A percentile compares a stretch with the other conserved stretches of the same genome.
These are phyloP conservation scores for Entonaema liquescens DNA, from an alignment of 495 filamentous ascomycete genomes.

Conservation along the genomic window DNA sequence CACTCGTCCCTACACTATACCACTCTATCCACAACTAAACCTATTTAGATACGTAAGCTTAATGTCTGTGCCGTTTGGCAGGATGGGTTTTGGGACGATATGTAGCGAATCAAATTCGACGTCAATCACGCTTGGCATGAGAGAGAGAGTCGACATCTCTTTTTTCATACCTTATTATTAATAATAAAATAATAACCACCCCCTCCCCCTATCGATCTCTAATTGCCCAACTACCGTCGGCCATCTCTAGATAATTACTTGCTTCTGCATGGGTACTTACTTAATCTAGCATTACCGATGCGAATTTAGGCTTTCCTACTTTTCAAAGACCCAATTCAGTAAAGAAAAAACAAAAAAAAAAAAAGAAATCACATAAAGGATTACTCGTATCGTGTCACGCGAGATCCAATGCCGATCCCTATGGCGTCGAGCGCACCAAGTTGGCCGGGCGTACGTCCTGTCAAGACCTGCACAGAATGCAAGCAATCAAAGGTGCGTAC, in stretches of 20 bases:
- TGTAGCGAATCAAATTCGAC: constrained; percentile 31
- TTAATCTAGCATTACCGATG: constrained; percentile 6
- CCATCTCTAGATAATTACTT: neutral
- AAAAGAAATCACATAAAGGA: too few species aligned
- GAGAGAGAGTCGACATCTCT: constrained; percentile 3
- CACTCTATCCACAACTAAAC: neutral
- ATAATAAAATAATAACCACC: too few species aligned
- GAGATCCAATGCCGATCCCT: constrained; percentile 7
- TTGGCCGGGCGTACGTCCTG: constrained; percentile 37
- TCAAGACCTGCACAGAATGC: constrained; percentile 47
- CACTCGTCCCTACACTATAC: constrained; percentile 2
- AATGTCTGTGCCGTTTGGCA: constrained; percentile 8
- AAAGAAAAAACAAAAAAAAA: neutral
- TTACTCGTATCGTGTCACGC: neutral
- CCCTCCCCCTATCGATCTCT: constrained; percentile 14
- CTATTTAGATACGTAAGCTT: constrained; percentile 1
- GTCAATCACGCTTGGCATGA: constrained; percentile 22
- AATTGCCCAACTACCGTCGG: constrained; percentile 14
- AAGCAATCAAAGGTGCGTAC: constrained; percentile 45
- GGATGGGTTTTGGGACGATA: constrained; percentile 11
- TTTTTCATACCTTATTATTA: constrained; percentile 31
- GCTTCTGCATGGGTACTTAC: constrained; percentile 3
- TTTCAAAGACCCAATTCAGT: neutral
- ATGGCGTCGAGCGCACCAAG: constrained; percentile 37
- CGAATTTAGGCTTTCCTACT: neutral